Evolutionary conservation across 352 stramenopile genomes (phyloP).

Genomic region (Phytopythium chamaehyphon): DNA sequence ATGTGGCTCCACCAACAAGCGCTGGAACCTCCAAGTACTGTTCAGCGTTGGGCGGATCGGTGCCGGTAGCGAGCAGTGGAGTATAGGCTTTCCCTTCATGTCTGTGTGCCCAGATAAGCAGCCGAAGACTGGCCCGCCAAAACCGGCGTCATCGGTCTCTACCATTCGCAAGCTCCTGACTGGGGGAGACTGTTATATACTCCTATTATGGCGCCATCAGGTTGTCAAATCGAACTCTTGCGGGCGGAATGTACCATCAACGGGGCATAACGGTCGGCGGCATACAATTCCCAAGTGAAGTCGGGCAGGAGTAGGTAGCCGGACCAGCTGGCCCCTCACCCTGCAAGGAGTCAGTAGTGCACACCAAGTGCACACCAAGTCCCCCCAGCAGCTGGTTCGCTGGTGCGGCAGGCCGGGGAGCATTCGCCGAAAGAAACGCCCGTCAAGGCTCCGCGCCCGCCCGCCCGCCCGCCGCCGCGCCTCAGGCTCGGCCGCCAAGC

Average conservation of each 20-base stretch:
- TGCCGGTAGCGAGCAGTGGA: too few species aligned
- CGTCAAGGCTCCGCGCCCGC: background rate
- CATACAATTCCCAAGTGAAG: constrained; percentile 3
- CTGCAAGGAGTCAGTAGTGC: constrained; percentile 1
- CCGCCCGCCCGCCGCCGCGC: background rate
- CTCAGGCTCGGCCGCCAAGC: too few species aligned
- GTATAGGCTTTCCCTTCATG: too few species aligned
- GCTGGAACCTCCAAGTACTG: too few species aligned
- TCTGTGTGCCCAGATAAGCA: too few species aligned
- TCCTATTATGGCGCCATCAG: background rate
- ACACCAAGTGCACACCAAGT: background rate
- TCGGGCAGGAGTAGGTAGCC: background rate
- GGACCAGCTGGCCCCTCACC: too few species aligned
- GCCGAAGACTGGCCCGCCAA: too few species aligned
- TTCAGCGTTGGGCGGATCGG: too few species aligned
- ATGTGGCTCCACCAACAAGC: too few species aligned
- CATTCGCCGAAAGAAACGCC: constrained; percentile 6
- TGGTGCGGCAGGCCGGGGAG: background rate
- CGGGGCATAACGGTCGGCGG: background rate
- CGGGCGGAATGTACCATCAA: background rate
- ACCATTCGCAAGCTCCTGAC: background rate
- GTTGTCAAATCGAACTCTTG: constrained; percentile 6
- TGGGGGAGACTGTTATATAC: background rate
- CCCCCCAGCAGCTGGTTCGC: too few species aligned
- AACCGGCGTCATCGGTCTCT: background rate